These are phyloP conservation scores for Heliosperma pusillum DNA, from an alignment of 148 eudicot species.

Conservation along the genomic window DNA sequence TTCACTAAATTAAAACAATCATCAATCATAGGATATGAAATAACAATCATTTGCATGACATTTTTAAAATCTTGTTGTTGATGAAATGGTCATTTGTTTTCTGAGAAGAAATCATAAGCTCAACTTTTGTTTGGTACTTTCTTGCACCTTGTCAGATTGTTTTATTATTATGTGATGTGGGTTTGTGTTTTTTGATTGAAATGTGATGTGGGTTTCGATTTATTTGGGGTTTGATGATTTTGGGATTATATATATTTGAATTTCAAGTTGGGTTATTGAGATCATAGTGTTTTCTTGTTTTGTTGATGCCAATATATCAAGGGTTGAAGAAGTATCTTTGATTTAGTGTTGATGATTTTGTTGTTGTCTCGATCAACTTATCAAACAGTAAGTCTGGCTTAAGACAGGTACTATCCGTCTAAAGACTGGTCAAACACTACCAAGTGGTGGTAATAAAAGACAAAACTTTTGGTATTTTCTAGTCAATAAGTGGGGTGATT, in stretches of 20 bases:
- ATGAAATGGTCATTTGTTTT: slow-evolving; percentile 24
- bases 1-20: neutral
- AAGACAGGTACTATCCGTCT: no score
- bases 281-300: slow-evolving; percentile 15
- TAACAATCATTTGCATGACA: slow-evolving; percentile 4
- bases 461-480: no score
- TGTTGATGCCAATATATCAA: neutral
- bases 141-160: neutral
- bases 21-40: neutral
- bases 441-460: neutral
- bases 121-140: slow-evolving; percentile 34
- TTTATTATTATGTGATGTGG: neutral
- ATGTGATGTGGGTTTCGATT: slow-evolving; percentile 13
- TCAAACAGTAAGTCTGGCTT: no score
- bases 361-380: no score
- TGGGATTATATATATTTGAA: slow-evolving; percentile 6
- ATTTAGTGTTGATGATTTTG: neutral
- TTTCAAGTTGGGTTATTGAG: slow-evolving; percentile 25
- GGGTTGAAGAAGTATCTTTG: neutral
- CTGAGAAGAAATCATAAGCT: slow-evolving; percentile 22
- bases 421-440: no score
- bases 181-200: slow-evolving; percentile 1
- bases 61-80: slow-evolving; percentile 9
- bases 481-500: no score
- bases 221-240: neutral